These are phyloP conservation scores for Podaxis sp. DNA, from an alignment of 768 basidiomycete species.

Conservation along the genomic window DNA sequence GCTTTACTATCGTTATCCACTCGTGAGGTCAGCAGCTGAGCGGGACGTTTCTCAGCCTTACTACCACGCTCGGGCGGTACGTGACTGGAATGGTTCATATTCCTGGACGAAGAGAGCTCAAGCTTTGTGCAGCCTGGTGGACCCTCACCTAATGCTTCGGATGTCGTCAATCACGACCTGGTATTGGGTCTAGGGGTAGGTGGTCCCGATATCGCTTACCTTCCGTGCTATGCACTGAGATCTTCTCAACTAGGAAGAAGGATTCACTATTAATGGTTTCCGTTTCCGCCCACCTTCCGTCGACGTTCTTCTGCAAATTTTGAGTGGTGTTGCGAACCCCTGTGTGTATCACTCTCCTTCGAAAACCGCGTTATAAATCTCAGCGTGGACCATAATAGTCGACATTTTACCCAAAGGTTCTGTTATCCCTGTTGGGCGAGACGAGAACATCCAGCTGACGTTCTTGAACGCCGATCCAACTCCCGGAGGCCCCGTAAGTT, in stretches of 20 bases:
- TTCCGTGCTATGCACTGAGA: not conserved
- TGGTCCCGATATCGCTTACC: not conserved
- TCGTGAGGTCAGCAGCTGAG: too few species aligned
- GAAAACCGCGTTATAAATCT: too few species aligned
- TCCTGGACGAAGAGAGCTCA: not conserved
- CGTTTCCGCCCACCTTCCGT: slow-evolving; percentile 28
- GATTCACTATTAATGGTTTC: slow-evolving; percentile 26
- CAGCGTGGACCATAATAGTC: not conserved
- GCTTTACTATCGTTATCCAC: too few species aligned
- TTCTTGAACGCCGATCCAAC: not conserved
- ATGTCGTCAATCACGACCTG: not conserved
- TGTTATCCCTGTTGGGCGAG: slow-evolving; percentile 38
- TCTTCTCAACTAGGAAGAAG: not conserved
- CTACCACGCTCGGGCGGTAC: not conserved
- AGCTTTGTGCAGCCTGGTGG: not conserved
- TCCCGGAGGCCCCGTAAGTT: slow-evolving; percentile 9
- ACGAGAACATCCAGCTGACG: slow-evolving; percentile 18
- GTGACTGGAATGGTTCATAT: not conserved
- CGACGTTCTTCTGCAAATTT: slow-evolving; percentile 39
- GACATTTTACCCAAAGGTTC: slow-evolving; percentile 35
- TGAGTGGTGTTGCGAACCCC: slow-evolving; percentile 23
- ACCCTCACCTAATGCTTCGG: not conserved
- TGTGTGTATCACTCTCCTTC: slow-evolving; percentile 13
- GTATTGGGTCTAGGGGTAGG: not conserved
- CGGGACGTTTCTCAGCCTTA: not conserved